These are phyloP conservation scores for Hippophae gyantsensis DNA, from an alignment of 306 rosid genomes.

Conservation along the genomic window DNA sequence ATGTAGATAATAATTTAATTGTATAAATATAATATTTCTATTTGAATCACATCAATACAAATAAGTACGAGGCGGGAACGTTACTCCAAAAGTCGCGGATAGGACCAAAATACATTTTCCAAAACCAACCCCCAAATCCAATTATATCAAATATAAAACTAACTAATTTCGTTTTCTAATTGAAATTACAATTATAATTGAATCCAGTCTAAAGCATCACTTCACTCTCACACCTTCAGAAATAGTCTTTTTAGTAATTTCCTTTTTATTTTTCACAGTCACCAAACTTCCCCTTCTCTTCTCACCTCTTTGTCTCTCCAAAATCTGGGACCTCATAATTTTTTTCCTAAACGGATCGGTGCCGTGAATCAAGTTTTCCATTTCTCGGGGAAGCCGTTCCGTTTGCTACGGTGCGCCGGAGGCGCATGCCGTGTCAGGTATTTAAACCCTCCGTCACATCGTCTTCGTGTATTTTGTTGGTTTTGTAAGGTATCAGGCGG, in stretches of 20 bases:
- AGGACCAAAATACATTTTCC: slow-evolving; percentile 11
- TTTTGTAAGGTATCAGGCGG: neutral
- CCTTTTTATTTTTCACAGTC: neutral
- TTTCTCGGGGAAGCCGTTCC: neutral
- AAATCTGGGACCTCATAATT: neutral
- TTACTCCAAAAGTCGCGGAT: slow-evolving; percentile 21
- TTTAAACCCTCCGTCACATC: neutral
- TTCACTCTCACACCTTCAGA: too few relatives aligned
- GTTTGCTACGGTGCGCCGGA: neutral
- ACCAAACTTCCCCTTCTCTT: neutral
- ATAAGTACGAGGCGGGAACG: slow-evolving; percentile 32
- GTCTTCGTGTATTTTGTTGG: neutral
- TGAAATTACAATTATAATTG: too few relatives aligned
- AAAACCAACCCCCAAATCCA: neutral
- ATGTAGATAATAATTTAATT: too few relatives aligned
- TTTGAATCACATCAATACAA: slow-evolving; percentile 2
- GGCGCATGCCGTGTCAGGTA: slow-evolving; percentile 16
- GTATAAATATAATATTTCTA: too few relatives aligned
- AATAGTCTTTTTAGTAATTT: too few relatives aligned
- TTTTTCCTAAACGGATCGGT: slow-evolving; percentile 19
- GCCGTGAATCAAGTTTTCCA: slow-evolving; percentile 5
- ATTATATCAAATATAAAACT: neutral
- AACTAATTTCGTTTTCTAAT: neutral
- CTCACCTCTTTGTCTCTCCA: neutral
- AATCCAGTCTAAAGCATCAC: too few relatives aligned